Conservation (phyloP, 306 rosid genomes). For the Lathyrus tuberosus region DNA sequence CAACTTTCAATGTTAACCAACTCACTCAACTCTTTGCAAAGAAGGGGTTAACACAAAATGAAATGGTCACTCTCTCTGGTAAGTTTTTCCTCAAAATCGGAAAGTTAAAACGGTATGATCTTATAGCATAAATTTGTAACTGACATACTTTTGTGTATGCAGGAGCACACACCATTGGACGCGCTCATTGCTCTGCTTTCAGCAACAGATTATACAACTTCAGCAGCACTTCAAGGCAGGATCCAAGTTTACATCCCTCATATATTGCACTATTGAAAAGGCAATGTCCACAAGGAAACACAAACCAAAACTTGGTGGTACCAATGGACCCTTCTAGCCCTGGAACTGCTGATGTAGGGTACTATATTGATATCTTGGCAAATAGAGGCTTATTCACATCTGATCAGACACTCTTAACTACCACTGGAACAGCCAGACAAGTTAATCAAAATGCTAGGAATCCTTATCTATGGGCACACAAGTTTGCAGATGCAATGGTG, state of each 20-base stretch:
- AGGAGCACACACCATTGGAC: constrained; percentile 81
- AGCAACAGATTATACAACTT: constrained; percentile 64
- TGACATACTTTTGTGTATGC: constrained; percentile 20
- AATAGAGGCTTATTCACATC: constrained; percentile 65
- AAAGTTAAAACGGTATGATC: background rate
- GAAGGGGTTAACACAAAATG: constrained; percentile 76
- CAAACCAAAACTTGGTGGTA: constrained; percentile 55
- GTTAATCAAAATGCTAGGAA: constrained; percentile 54
- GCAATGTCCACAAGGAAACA: constrained; percentile 61
- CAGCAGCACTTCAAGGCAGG: constrained; percentile 55
- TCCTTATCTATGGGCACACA: constrained; percentile 48
- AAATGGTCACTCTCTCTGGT: constrained; percentile 83
- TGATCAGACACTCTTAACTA: constrained; percentile 62
- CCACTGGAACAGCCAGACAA: constrained; percentile 50
- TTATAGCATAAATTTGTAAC: constrained; percentile 3
- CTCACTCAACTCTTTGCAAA: constrained; percentile 59
- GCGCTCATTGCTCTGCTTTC: constrained; percentile 69
- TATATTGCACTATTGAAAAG: constrained; percentile 58
- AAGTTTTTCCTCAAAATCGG: constrained; percentile 11
- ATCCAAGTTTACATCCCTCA: constrained; percentile 61
- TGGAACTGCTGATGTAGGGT: constrained; percentile 43
- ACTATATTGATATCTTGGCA: constrained; percentile 50
- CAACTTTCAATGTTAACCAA: constrained; percentile 57
- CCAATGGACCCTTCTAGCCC: constrained; percentile 68
- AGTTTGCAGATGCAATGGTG: constrained; percentile 67